Percentiles rank a stretch among this genome's conserved stretches.
Conservation (phyloP, 768 basidiomycete species). For the Termitomyces sp. region DNA sequence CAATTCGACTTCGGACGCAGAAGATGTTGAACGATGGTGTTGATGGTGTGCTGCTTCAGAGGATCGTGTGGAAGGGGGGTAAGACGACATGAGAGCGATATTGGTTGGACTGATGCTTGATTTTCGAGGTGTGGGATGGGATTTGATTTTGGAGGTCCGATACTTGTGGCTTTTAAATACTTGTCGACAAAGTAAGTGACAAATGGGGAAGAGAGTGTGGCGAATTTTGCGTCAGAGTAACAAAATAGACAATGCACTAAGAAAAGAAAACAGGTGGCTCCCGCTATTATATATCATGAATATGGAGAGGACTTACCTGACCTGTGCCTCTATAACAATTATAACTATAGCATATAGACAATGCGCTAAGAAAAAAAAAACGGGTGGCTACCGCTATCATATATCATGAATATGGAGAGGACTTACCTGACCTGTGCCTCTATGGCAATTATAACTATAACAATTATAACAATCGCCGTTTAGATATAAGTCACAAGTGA, state of each 20-base stretch:
- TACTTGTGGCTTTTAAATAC: not conserved
- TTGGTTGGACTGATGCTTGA: not conserved
- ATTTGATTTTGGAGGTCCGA: not conserved
- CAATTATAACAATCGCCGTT: too few species aligned
- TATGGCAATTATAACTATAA: not conserved
- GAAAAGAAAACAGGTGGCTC: not conserved
- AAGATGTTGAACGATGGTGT: not conserved
- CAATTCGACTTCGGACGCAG: not conserved
- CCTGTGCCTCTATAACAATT: not conserved
- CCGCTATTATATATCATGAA: not conserved
- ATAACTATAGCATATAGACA: not conserved
- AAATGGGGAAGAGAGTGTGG: not conserved
- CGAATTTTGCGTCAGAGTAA: not conserved
- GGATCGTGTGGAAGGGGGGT: not conserved
- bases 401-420: not conserved
- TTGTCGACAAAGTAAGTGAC: not conserved
- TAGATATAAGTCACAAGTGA: too few species aligned
- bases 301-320: not conserved
- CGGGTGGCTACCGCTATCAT: not conserved
- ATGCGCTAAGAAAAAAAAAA: not conserved
- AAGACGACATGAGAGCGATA: not conserved
- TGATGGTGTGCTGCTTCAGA: not conserved
- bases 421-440: not conserved
- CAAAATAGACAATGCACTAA: not conserved
- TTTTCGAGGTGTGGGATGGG: not conserved